These are phyloP conservation scores for Talaromyces trachyspermus DNA, from an alignment of 495 filamentous ascomycete species.

Conservation along the genomic window DNA sequence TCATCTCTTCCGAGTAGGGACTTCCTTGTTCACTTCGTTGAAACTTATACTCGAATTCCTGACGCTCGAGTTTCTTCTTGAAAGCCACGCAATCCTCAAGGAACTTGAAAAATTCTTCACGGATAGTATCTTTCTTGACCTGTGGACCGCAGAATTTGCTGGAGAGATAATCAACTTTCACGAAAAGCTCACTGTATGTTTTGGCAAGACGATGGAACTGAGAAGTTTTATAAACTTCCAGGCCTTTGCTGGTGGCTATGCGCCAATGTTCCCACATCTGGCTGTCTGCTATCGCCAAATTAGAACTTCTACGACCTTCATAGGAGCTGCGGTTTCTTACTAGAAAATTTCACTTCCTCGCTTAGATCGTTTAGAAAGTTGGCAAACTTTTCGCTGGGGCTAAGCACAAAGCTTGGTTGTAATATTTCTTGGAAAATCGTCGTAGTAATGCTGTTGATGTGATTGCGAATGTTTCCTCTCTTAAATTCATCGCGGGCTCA, in stretches of 20 bases:
- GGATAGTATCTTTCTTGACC: not conserved
- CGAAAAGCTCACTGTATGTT: not conserved
- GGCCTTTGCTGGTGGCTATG: slow-evolving; percentile 8
- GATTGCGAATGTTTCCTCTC: too few species aligned
- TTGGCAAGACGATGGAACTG: not conserved
- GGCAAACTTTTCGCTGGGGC: not conserved
- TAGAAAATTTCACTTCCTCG: not conserved
- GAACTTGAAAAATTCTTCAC: not conserved
- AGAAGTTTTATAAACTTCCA: not conserved
- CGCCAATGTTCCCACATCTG: slow-evolving; percentile 13
- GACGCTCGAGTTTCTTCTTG: slow-evolving; percentile 17
- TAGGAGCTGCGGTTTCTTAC: not conserved
- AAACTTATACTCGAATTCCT: slow-evolving; percentile 14
- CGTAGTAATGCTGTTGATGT: too few species aligned
- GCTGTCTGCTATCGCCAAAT: slow-evolving; percentile 3
- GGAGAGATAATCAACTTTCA: not conserved
- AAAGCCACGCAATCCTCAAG: slow-evolving; percentile 11
- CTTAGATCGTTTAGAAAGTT: too few species aligned
- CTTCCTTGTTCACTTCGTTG: not conserved
- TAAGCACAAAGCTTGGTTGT: not conserved
- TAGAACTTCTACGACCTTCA: not conserved
- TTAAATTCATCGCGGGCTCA: too few species aligned
- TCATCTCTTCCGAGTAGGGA: not conserved
- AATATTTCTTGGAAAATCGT: not conserved
- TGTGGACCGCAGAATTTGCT: not conserved